These are phyloP conservation scores for Oleoguttula mirabilis DNA, from an alignment of 495 filamentous ascomycete genomes.

Conservation along the genomic window DNA sequence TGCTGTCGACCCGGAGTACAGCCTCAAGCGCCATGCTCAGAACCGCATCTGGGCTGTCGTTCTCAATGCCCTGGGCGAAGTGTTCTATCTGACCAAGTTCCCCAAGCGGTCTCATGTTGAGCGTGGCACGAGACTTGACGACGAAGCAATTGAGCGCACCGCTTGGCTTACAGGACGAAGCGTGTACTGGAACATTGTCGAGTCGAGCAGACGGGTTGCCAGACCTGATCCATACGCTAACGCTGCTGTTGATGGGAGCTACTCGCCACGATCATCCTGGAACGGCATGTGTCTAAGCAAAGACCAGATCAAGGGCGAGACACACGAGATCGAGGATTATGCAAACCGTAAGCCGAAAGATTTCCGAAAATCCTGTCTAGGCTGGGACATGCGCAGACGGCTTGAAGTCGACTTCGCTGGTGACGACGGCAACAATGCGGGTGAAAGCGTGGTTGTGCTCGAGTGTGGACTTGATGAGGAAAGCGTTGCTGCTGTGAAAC, in stretches of 20 bases:
- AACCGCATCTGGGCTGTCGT: conserved; percentile 73
- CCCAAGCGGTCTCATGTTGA: conserved; percentile 36
- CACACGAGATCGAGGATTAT: conserved; percentile 68
- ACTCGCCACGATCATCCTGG: conserved; percentile 56
- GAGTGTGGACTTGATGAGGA: conserved; percentile 53
- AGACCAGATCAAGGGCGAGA: conserved; percentile 61
- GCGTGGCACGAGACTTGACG: conserved; percentile 25
- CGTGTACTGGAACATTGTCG: conserved; percentile 68
- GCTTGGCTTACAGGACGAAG: conserved; percentile 73
- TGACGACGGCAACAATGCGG: conserved; percentile 58
- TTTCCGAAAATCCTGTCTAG: conserved; percentile 65
- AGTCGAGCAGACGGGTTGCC: conserved; percentile 58
- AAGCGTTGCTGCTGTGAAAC: conserved; percentile 36
- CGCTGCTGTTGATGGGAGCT: conserved; percentile 48
- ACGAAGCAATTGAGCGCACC: conserved; percentile 43
- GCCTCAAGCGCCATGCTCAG: conserved; percentile 49
- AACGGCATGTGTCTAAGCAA: conserved; percentile 58
- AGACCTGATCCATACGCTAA: conserved; percentile 56
- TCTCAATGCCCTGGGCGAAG: conserved; percentile 83
- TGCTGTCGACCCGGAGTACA: conserved; percentile 72
- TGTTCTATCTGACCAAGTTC: conserved; percentile 67
- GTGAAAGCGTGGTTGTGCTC: conserved; percentile 65
- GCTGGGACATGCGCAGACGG: conserved; percentile 85
- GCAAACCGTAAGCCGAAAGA: conserved; percentile 60
- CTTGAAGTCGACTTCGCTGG: conserved; percentile 83